A percentile compares a stretch with the other conserved stretches of the same genome.
Conservation (phyloP, 2,329 filamentous ascomycete species). For the Metarhizium humberi region DNA sequence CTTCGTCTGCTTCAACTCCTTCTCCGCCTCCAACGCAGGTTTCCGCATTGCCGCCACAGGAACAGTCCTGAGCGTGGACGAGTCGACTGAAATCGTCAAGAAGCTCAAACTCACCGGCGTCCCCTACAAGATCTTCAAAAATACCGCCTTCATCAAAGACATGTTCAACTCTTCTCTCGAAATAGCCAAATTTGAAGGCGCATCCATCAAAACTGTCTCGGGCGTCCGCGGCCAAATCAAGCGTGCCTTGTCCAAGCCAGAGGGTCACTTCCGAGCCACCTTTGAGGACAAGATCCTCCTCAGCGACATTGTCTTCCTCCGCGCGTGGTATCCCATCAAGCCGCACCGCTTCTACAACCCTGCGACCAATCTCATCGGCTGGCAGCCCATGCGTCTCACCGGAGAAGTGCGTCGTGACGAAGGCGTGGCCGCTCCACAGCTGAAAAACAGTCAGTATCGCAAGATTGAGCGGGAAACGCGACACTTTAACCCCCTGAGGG, state of each 20-base stretch:
- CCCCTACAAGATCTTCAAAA: conserved; percentile 98
- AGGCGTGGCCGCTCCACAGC: conserved; percentile 65
- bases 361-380: conserved; percentile 85
- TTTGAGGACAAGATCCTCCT: conserved; percentile 98
- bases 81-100: conserved; percentile 96
- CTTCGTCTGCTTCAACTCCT: conserved; percentile 86
- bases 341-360: conserved; percentile 96
- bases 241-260: conserved; percentile 82
- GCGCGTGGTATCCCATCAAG: conserved; percentile 94
- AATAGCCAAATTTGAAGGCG: conserved; percentile 97
- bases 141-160: conserved; percentile 96
- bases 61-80: conserved; percentile 87
- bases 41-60: conserved; percentile 94
- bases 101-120: conserved; percentile 93
- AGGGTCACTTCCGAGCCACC: conserved; percentile 91
- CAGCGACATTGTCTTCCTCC: conserved; percentile 90
- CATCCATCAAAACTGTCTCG: conserved; percentile 89
- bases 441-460: conserved; percentile 80
- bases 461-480: conserved; percentile 54
- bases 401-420: conserved; percentile 78
- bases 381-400: conserved; percentile 89
- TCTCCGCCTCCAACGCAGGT: conserved; percentile 74
- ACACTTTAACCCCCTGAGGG: conserved; percentile 69
- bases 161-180: conserved; percentile 94
- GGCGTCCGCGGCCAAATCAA: conserved; percentile 97